Evolutionary conservation across 176 grass and related monocot genomes (phyloP).

Genomic region (Canna indica): DNA sequence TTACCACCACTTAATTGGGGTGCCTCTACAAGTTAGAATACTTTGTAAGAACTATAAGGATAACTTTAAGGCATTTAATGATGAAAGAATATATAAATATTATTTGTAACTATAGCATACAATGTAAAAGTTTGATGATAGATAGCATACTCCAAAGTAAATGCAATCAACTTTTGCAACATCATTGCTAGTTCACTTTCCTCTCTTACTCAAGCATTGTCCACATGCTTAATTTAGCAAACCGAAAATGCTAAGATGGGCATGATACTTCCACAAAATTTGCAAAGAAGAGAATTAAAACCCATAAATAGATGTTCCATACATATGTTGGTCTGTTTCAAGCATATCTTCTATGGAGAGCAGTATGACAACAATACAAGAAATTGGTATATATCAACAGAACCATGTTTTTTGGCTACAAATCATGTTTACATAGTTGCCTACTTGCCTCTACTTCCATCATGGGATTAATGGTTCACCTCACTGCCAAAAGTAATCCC

Average conservation of each 20-base stretch:
- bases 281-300: too few relatives aligned
- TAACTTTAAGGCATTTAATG: not conserved
- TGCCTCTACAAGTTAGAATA: constrained; percentile 27
- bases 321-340: too few relatives aligned
- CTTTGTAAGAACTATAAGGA: constrained; percentile 10
- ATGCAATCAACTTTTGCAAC: not conserved
- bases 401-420: too few relatives aligned
- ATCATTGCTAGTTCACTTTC: not conserved
- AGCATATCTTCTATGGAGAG: too few relatives aligned
- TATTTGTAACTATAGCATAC: not conserved
- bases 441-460: too few relatives aligned
- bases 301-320: too few relatives aligned
- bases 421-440: too few relatives aligned
- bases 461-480: too few relatives aligned
- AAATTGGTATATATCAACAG: too few relatives aligned
- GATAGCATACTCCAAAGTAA: not conserved
- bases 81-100: not conserved
- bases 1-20: constrained; percentile 34
- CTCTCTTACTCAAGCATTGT: not conserved
- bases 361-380: too few relatives aligned
- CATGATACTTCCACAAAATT: too few relatives aligned
- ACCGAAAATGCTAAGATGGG: not conserved
- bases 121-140: not conserved
- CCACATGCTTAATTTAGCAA: not conserved
- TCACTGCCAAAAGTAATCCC: too few relatives aligned